A percentile compares a stretch with the other conserved stretches of the same genome.
These are phyloP conservation scores for Phialocephala subalpina DNA, from an alignment of 2,329 filamentous ascomycete species.

Conservation along the genomic window DNA sequence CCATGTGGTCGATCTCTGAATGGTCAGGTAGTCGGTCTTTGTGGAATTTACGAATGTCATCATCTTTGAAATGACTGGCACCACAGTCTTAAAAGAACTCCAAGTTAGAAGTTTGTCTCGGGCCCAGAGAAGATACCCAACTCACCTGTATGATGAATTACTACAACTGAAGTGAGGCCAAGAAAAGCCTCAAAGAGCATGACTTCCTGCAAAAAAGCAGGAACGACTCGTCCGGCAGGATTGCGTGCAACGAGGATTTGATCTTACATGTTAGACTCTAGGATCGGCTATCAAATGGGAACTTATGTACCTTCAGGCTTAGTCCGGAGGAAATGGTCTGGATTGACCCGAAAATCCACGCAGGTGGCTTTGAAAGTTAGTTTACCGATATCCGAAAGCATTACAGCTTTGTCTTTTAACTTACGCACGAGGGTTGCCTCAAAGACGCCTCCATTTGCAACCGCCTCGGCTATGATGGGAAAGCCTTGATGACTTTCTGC, in stretches of 20 bases:
- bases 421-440: slow-evolving; percentile 8
- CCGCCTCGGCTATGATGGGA: not conserved
- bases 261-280: slow-evolving; percentile 10
- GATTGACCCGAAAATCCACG: slow-evolving; percentile 11
- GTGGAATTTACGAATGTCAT: slow-evolving; percentile 5
- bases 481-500: slow-evolving; percentile 4
- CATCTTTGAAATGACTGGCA: slow-evolving; percentile 10
- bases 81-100: slow-evolving; percentile 6
- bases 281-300: not conserved
- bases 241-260: slow-evolving; percentile 10
- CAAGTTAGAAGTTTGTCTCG: not conserved
- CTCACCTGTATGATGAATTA: slow-evolving; percentile 13
- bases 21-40: slow-evolving; percentile 8
- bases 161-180: not conserved
- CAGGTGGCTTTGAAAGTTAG: slow-evolving; percentile 8
- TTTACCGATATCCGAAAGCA: not conserved
- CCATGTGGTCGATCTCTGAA: slow-evolving; percentile 3
- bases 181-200: slow-evolving; percentile 12
- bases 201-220: not conserved
- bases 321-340: not conserved
- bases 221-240: slow-evolving; percentile 1
- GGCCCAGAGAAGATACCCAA: not conserved
- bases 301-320: not conserved
- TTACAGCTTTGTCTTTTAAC: not conserved
- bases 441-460: not conserved